Evolutionary conservation across 2,329 filamentous ascomycete species (phyloP), one percentile per base, ranked within the genome.

Genomic region (Botrytis tulipae): DNA sequence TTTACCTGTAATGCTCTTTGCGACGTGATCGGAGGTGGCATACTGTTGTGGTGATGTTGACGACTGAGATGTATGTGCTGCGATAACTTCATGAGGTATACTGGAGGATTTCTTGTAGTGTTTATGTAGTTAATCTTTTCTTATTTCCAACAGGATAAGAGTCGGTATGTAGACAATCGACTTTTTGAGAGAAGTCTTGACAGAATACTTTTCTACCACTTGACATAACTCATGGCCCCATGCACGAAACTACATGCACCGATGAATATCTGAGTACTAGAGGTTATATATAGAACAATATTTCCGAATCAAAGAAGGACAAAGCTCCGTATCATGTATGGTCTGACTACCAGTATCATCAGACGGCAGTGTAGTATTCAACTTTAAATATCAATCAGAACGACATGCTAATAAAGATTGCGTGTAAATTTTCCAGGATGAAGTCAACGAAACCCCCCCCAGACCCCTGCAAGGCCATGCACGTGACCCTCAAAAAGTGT

Each of bases 401-500:
- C 14, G 9, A 22, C 29, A 42, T 29, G 35, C 29, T 29, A 18
- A 57, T 40, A 18, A 57, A 42, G 48, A 32, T 42, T 57, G 40
- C 14, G 29, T 40, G 40, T 57, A 37, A 32, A 42, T 14, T 57
- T 57, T 40, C 25, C 4, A 42, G 35, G 25, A 22, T 32, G 37
- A 57, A 8, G 48, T 57, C 48, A 25, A 29, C 40, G 3, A 16
- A 65, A 29, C 8, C 9, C 25, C 35, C 37, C 12, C 18, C 35
- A 59, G 35, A 59, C 70, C 70, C 70, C 35, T 66, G 46, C 35
- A 67, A 44, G 0, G n/a, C 0, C 2, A 6, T 0, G 0, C 70
- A 72, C 70, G 70, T 72, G 70, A 72, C 12, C 2, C 1, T n/a
- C 12, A 12, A 54, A 54, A 66, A 67, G 35, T 42, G 70, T 67